These are phyloP conservation scores for Apophysomyces elegans DNA, from an alignment of 371 early-diverging fungal species.

Conservation along the genomic window DNA sequence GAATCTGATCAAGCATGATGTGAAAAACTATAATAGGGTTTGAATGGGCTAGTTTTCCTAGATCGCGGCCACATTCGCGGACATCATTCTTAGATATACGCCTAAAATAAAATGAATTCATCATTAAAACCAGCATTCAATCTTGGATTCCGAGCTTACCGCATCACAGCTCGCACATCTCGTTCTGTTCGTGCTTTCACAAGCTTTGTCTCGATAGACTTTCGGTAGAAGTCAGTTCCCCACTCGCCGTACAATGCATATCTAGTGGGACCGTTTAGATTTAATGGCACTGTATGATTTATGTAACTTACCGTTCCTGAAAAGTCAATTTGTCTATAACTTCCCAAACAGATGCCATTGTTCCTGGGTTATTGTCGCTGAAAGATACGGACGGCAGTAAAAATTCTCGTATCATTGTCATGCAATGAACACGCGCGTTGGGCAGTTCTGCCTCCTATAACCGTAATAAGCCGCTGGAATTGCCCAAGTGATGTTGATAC, in stretches of 20 bases:
- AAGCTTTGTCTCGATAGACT: conserved; percentile 50
- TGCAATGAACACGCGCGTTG: conserved; percentile 45
- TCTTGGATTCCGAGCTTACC: conserved; percentile 25
- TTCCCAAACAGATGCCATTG: conserved; percentile 78
- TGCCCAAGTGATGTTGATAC: background rate
- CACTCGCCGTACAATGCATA: conserved; percentile 84
- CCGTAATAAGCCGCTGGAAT: background rate
- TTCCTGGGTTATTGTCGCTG: conserved; percentile 69
- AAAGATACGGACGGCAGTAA: conserved; percentile 80
- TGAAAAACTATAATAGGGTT: conserved; percentile 84
- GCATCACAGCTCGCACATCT: conserved; percentile 69
- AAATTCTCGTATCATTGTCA: conserved; percentile 67
- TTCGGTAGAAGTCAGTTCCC: conserved; percentile 65
- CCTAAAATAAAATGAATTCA: conserved; percentile 8
- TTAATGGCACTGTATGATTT: background rate
- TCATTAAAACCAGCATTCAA: background rate
- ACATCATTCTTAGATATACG: conserved; percentile 84
- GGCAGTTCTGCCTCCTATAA: conserved; percentile 27
- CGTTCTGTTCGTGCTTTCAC: conserved; percentile 60
- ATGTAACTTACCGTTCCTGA: conserved; percentile 56
- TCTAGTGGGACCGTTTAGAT: conserved; percentile 14
- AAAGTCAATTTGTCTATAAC: conserved; percentile 67
- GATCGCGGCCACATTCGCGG: conserved; percentile 79
- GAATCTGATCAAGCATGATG: conserved; percentile 77
- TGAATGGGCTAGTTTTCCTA: conserved; percentile 82